A percentile compares a stretch with the other conserved stretches of the same genome.
Conservation (phyloP, 1,139 yeast species). For the Suhomyces panamericanus region DNA sequence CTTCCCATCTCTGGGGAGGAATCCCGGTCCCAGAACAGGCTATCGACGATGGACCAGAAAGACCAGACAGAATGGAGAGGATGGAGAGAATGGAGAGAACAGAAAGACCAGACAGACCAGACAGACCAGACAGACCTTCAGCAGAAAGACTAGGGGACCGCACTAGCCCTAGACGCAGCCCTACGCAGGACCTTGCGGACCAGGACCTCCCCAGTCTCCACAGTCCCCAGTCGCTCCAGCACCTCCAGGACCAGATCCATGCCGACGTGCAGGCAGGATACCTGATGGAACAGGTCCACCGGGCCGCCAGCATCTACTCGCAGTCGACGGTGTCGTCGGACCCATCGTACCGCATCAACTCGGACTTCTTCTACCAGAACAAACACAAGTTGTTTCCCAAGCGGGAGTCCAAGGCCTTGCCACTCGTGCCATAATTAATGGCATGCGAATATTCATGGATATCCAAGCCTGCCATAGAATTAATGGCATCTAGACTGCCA, state of each 20-base stretch:
- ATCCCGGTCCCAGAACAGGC: slow-evolving; percentile 11
- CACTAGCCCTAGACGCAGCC: neutral
- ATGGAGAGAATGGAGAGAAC: neutral
- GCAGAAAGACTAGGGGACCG: too few relatives aligned
- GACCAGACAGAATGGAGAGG: slow-evolving; percentile 2
- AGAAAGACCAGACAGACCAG: too few relatives aligned
- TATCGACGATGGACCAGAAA: slow-evolving; percentile 4
- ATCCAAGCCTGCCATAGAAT: too few relatives aligned
- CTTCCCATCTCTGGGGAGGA: slow-evolving; percentile 4
- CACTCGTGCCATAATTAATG: slow-evolving; percentile 9
- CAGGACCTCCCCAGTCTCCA: slow-evolving; percentile 2
- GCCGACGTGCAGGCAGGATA: neutral
- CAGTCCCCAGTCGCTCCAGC: slow-evolving; percentile 1
- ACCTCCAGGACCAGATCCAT: neutral
- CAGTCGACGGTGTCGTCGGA: neutral
- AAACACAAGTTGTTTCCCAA: slow-evolving; percentile 15
- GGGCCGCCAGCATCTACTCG: neutral
- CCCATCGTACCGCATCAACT: slow-evolving; percentile 12
- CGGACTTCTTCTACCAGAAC: slow-evolving; percentile 14
- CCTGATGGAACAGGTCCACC: neutral
- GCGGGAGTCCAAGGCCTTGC: slow-evolving; percentile 9
- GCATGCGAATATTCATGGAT: too few relatives aligned
- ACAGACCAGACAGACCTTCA: too few relatives aligned
- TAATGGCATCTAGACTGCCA: too few relatives aligned
- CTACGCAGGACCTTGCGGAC: neutral